phyloP scores from a whole-genome alignment of 352 stramenopile species.

The Phytophthora meadii region DNA sequence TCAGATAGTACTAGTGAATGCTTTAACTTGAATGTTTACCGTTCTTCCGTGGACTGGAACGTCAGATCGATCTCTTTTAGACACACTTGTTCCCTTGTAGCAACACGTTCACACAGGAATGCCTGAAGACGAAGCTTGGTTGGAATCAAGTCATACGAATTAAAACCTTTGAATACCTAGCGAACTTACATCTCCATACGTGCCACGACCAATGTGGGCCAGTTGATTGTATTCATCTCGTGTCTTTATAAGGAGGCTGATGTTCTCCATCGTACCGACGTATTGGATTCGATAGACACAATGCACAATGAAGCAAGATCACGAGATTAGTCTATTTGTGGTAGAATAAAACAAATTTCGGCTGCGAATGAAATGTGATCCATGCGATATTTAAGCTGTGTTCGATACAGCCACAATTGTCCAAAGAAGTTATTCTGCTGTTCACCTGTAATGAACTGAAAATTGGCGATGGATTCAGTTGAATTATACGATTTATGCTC shows the following conservation, averaged over 20 bases:
- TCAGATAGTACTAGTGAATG: no score
- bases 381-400: no score
- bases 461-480: no score
- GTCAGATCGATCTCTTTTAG: slow-evolving; percentile 68
- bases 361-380: no score
- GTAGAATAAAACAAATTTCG: background rate
- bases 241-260: slow-evolving; percentile 22
- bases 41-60: slow-evolving; percentile 47
- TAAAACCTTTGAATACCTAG: background rate
- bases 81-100: slow-evolving; percentile 42
- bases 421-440: no score
- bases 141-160: background rate
- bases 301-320: background rate
- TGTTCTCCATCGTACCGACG: background rate
- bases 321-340: slow-evolving; percentile 14
- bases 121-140: no score
- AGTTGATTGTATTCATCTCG: slow-evolving; percentile 38
- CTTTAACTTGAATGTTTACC: slow-evolving; percentile 26
- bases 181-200: slow-evolving; percentile 59
- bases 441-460: no score
- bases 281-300: background rate
- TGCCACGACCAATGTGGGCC: slow-evolving; percentile 54
- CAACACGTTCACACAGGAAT: slow-evolving; percentile 47
- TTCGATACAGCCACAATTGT: no score
- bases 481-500: no score